A percentile compares a stretch with the other conserved stretches of the same genome.
Conservation (phyloP, 2,329 filamentous ascomycete species). For the Rugonectria rugulosa region DNA sequence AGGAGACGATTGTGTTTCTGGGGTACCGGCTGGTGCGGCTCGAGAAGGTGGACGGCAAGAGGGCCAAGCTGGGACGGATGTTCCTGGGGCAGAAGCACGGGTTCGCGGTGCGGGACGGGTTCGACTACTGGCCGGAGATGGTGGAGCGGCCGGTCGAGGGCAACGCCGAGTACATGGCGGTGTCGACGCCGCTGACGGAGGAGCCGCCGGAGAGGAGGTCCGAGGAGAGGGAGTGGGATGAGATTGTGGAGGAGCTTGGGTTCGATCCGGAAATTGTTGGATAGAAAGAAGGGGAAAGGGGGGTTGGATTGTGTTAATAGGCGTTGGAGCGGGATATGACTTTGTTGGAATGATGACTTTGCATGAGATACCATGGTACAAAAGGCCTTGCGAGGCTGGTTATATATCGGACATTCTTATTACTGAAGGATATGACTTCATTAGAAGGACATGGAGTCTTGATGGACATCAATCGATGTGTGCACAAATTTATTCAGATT, state of each 20-base stretch:
- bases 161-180: constrained; percentile 7
- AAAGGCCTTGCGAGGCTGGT: neutral
- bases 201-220: neutral
- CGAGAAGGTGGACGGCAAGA: constrained; percentile 18
- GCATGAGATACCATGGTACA: constrained; percentile 1
- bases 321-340: too few species aligned
- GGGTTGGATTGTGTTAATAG: too few species aligned
- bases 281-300: neutral
- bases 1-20: constrained; percentile 21
- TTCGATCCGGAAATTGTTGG: constrained; percentile 15
- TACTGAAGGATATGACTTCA: too few species aligned
- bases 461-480: too few species aligned
- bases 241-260: constrained; percentile 13
- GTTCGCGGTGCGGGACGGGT: constrained; percentile 12
- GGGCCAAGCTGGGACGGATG: constrained; percentile 15
- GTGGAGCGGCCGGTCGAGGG: constrained; percentile 16
- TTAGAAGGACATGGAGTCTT: too few species aligned
- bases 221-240: constrained; percentile 16
- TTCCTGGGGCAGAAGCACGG: constrained; percentile 20
- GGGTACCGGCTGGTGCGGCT: constrained; percentile 18
- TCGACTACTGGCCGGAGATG: constrained; percentile 18
- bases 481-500: too few species aligned
- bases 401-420: neutral
- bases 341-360: neutral
- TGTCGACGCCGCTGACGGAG: neutral